phyloP scores from a whole-genome alignment of 2,329 filamentous ascomycete genomes.

The Talaromyces funiculosus region DNA sequence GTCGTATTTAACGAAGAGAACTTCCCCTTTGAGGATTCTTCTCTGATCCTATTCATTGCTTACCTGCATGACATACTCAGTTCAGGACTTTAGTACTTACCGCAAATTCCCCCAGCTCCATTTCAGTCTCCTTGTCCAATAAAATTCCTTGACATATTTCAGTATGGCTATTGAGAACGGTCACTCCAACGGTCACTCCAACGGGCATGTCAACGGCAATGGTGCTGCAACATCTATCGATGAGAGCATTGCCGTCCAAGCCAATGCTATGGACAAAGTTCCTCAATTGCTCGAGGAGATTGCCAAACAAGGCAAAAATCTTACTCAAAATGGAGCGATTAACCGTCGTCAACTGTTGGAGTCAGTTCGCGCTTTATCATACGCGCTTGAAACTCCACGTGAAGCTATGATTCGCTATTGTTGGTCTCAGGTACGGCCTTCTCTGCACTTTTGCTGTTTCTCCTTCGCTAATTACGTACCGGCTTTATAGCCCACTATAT shows the following conservation, averaged over 20 bases:
- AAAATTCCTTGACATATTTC: neutral
- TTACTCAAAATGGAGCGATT: slow-evolving; percentile 12
- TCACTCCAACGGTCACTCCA: neutral
- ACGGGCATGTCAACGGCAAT: slow-evolving; percentile 2
- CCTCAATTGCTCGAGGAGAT: slow-evolving; percentile 18
- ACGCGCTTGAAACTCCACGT: slow-evolving; percentile 25
- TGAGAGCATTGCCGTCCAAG: slow-evolving; percentile 12
- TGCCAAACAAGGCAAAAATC: slow-evolving; percentile 14
- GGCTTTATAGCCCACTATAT: slow-evolving; percentile 10
- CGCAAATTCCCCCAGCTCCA: neutral
- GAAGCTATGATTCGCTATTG: slow-evolving; percentile 25
- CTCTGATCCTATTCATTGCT: neutral
- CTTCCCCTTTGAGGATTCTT: neutral
- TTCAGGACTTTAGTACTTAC: neutral
- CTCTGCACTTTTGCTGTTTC: neutral
- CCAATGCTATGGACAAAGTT: slow-evolving; percentile 19
- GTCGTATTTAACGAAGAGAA: neutral
- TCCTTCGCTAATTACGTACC: neutral
- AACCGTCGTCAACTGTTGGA: slow-evolving; percentile 22
- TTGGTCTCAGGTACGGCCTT: slow-evolving; percentile 21
- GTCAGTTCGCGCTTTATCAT: slow-evolving; percentile 22
- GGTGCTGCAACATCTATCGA: slow-evolving; percentile 3
- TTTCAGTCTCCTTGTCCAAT: neutral
- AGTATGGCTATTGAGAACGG: slow-evolving; percentile 7
- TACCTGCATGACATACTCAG: neutral